Evolutionary conservation across 2,329 filamentous ascomycete genomes (phyloP), one percentile per base, ranked within the genome.

Genomic region (Neofusicoccum cordaticola): DNA sequence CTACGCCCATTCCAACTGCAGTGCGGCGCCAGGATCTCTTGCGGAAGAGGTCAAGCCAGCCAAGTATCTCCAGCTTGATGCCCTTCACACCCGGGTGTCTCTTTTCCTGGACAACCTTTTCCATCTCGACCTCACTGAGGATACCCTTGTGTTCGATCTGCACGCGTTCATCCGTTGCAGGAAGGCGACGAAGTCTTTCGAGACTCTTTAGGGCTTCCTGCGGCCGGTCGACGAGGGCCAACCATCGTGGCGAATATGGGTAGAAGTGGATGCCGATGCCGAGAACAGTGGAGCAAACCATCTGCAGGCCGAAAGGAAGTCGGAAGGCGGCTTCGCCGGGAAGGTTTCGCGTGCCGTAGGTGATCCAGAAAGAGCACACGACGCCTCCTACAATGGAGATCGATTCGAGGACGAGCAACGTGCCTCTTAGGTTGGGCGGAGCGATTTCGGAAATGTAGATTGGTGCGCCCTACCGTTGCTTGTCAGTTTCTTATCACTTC

Each of bases 361-460:
- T 80, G 48, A 72, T 72, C 77, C 77, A 80, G 68, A 73, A 80
- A 1, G 78, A 77, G 45, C 78, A 73, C 19, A 80, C 75, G 44
- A 79, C 79, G 1, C 78, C 78, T 0, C 75, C 69, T 2, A 80
- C 78, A 51, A 80, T 80, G 42, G 75, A 77, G 62, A 78, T 74
- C 58, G 79, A 77, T 65, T 80, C 77, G 12, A 80, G 69, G 11
- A 80, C 77, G 11, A 80, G 71, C 31, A 66, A 51, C 17, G 89
- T 86, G 73, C 90, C 90, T 74, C 90, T 85, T 68, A 93, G 87
- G 79, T 90, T 91, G 74, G 86, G 77, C 2, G 77, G 77, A 0
- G 78, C 74, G 76, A 92, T 91, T 79, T 92, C 90, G 51, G 88
- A 91, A 89, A 93, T 93, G 85, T 93, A 94, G 80, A 93, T 69